Evolutionary conservation across 2,329 filamentous ascomycete genomes (phyloP).

Genomic region (Albifimbria verrucaria): DNA sequence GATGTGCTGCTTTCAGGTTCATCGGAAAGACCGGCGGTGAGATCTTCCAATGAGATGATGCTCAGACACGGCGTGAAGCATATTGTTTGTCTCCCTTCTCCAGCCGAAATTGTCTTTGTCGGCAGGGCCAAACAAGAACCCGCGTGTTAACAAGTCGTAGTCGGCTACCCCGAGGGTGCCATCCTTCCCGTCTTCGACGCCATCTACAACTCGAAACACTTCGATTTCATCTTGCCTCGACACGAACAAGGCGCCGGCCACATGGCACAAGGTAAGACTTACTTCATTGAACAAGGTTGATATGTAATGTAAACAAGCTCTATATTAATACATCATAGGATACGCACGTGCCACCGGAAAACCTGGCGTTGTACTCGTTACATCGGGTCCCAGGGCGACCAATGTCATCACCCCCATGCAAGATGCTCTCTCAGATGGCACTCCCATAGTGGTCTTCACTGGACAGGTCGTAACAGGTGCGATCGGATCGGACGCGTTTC

Average conservation of each 20-base stretch:
- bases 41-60: constrained; percentile 99
- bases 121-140: not conserved
- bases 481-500: constrained; percentile 94
- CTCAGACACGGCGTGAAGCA: constrained; percentile 87
- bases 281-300: not conserved
- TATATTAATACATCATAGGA: constrained; percentile 41
- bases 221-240: constrained; percentile 90
- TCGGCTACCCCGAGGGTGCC: constrained; percentile 89
- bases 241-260: constrained; percentile 98
- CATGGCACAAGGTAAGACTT: constrained; percentile 69
- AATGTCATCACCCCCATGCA: constrained; percentile 97
- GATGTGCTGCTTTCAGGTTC: constrained; percentile 53
- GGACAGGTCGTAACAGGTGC: constrained; percentile 88
- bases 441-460: constrained; percentile 91
- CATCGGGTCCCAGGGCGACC: constrained; percentile 92
- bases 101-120: constrained; percentile 1
- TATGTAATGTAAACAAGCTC: not conserved
- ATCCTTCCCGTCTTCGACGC: constrained; percentile 98
- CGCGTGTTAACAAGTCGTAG: constrained; percentile 34
- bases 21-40: constrained; percentile 93
- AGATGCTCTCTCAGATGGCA: constrained; percentile 92
- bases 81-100: constrained; percentile 65
- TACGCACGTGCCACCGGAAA: constrained; percentile 92
- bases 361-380: constrained; percentile 93
- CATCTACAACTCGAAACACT: constrained; percentile 96